Percentiles rank a stretch among this genome's conserved stretches.
phyloP scores from a whole-genome alignment of 805 yeast species.

The Yarrowia deformans region DNA sequence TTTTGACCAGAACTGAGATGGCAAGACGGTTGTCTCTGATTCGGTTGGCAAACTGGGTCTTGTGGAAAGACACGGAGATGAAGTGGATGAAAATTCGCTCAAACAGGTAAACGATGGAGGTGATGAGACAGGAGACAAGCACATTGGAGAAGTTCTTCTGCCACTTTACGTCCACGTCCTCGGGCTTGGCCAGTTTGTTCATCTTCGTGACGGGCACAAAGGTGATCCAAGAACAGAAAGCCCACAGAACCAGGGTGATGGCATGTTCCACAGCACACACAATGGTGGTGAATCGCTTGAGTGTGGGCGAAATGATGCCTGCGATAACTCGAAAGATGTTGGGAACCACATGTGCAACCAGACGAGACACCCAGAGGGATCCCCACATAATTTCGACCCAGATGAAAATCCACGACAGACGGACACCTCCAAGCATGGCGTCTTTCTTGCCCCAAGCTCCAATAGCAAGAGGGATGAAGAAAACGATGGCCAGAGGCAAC shows the following conservation, averaged over 20 bases:
- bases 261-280: slow-evolving; percentile 51
- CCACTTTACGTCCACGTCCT: slow-evolving; percentile 47
- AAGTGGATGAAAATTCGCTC: slow-evolving; percentile 52
- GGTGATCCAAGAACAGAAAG: slow-evolving; percentile 51
- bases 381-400: slow-evolving; percentile 55
- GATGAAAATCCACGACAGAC: slow-evolving; percentile 53
- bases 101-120: slow-evolving; percentile 50
- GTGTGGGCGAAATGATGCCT: slow-evolving; percentile 49
- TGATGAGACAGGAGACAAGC: slow-evolving; percentile 51
- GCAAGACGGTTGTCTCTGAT: slow-evolving; percentile 51
- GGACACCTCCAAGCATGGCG: slow-evolving; percentile 50
- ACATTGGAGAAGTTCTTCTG: slow-evolving; percentile 50
- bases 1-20: slow-evolving; percentile 46
- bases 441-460: slow-evolving; percentile 51
- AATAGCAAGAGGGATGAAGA: slow-evolving; percentile 52
- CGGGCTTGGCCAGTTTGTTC: slow-evolving; percentile 44
- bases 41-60: slow-evolving; percentile 52
- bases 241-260: slow-evolving; percentile 50
- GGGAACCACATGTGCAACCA: slow-evolving; percentile 51
- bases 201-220: slow-evolving; percentile 50
- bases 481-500: slow-evolving; percentile 51
- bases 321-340: slow-evolving; percentile 46
- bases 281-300: slow-evolving; percentile 48
- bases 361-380: slow-evolving; percentile 49
- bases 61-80: slow-evolving; percentile 53